Evolutionary conservation across 2,329 filamentous ascomycete genomes (phyloP), one percentile per base, ranked within the genome.

Genomic region (Piedraia hortae): DNA sequence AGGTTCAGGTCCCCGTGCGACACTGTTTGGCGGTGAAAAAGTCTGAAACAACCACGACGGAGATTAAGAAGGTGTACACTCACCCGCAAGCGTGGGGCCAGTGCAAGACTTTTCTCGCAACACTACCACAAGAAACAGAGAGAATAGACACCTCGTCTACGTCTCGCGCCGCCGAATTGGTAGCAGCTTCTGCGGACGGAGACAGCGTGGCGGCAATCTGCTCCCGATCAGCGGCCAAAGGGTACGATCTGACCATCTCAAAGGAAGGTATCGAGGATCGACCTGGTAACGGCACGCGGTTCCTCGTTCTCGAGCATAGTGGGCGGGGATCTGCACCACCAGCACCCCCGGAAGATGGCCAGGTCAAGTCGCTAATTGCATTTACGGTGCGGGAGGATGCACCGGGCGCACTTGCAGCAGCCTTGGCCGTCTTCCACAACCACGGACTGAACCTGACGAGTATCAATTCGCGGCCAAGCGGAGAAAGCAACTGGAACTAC

Each of bases 81-180:
- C 85, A 97, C 46, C 80, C 82, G 6, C 85, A 97, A 47, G 85
- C 78, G 13, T 90, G 85, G 54, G 78, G 78, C 12, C 85, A 97
- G 48, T 91, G 80, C 46, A 65, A 66, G 19, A 45, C 41, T 5
- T 90, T 90, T 45, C 58, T 91, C 12, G 53, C 56, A 5, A 51
- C 54, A 13, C 53, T 73, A 35, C 59, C 90, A 29, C 66, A 65
- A 33, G 62, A 62, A 19, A 55, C 69, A n/a, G 75, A 89, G 48
- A 59, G 67, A 23, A 61, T 82, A 27, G 80, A 93, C 40, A 69
- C 75, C 19, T 71, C 66, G 28, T 85, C 72, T 13, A 97, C 85
- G 4, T 80, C 71, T 34, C 67, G 65, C 31, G 85, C 75, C 0
- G 82, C 80, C 1, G 65, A 82, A 45, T 58, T 88, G 8, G 51